Evolutionary conservation across 805 yeast species (phyloP).

Genomic region (Myxozyma neotropica): DNA sequence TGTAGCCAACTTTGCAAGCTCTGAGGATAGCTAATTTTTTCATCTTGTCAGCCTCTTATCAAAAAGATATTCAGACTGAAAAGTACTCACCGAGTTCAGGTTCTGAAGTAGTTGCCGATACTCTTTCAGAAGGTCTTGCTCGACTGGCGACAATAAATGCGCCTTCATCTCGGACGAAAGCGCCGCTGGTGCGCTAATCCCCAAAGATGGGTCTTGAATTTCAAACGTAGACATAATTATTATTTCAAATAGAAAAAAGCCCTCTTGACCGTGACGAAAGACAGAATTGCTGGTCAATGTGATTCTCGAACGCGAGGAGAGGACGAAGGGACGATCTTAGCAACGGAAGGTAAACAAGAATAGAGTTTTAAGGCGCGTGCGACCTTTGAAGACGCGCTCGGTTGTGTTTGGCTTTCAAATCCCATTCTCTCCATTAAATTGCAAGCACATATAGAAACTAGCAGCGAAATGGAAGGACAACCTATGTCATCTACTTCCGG

Average conservation of each 20-base stretch:
- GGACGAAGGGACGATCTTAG: no score
- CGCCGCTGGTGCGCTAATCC: not conserved
- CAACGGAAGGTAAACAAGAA: not conserved
- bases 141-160: conserved; percentile 25
- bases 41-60: no score
- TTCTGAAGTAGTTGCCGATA: conserved; percentile 18
- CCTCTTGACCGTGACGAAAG: no score
- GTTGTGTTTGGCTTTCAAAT: no score
- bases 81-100: conserved; percentile 11
- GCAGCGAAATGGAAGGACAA: conserved; percentile 1
- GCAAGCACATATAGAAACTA: not conserved
- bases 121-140: conserved; percentile 27
- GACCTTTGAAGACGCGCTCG: conserved; percentile 4
- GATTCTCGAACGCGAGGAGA: no score
- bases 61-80: not conserved
- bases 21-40: conserved; percentile 21
- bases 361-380: not conserved
- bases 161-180: conserved; percentile 17
- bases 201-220: not conserved
- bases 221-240: not conserved
- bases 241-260: not conserved
- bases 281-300: no score
- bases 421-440: no score
- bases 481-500: not conserved
- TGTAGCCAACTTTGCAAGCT: conserved; percentile 22